phyloP scores from a whole-genome alignment of 2,329 filamentous ascomycete species.

The Aspergillus eucalypticola region DNA sequence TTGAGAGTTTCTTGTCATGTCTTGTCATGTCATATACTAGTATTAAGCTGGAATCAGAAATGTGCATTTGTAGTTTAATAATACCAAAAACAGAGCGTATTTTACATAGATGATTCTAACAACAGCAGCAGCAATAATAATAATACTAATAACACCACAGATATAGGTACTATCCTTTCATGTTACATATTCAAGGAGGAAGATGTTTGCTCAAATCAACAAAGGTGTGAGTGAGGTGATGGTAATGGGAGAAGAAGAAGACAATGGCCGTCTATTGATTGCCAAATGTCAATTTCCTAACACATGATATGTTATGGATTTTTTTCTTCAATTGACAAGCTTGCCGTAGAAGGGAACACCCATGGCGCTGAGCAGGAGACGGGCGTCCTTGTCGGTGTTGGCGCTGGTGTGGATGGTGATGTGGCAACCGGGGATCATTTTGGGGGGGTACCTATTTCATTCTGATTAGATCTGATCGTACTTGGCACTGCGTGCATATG shows the following conservation, averaged over 20 bases:
- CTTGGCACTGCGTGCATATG: too few relatives aligned
- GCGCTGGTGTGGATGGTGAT: conserved; percentile 83
- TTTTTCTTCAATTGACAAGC: conserved; percentile 51
- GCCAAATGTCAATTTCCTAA: not conserved
- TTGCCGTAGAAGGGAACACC: conserved; percentile 84
- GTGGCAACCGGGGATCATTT: conserved; percentile 82
- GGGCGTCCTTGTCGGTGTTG: conserved; percentile 79
- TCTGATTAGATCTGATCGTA: not conserved
- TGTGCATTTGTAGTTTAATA: conserved; percentile 8
- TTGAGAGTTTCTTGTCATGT: too few relatives aligned
- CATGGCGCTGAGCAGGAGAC: conserved; percentile 69
- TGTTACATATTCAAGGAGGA: conserved; percentile 17
- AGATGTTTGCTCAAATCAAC: not conserved
- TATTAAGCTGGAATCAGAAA: not conserved
- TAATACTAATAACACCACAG: conserved; percentile 10
- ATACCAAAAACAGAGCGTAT: conserved; percentile 21
- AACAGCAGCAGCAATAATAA: too few relatives aligned
- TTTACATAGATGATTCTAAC: conserved; percentile 15
- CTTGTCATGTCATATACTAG: not conserved
- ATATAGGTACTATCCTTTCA: conserved; percentile 6
- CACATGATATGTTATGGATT: not conserved
- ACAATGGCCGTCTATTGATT: not conserved
- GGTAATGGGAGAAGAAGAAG: too few relatives aligned
- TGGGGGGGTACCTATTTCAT: conserved; percentile 57
- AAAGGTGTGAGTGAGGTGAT: not conserved